These are phyloP conservation scores for Sclerospora graminicola DNA, from an alignment of 352 stramenopile species.

Conservation along the genomic window DNA sequence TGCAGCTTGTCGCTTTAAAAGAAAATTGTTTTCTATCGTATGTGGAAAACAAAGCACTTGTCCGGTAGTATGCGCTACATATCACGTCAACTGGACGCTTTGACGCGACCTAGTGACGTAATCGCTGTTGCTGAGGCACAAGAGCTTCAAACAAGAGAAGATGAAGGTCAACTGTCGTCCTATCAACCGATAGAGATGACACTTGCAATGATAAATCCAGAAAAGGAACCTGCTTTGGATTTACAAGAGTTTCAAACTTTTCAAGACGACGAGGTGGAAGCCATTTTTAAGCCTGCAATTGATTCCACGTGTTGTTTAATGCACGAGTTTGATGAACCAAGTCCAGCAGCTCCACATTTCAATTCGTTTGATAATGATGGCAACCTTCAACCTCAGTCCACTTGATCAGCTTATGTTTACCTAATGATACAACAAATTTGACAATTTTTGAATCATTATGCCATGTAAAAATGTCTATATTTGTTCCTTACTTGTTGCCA, in stretches of 20 bases:
- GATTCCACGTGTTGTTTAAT: too few relatives aligned
- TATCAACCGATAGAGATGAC: background rate
- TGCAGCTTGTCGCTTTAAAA: too few relatives aligned
- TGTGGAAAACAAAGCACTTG: too few relatives aligned
- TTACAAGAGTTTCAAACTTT: too few relatives aligned
- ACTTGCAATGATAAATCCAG: slow-evolving; percentile 2
- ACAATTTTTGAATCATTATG: too few relatives aligned
- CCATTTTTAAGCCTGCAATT: slow-evolving; percentile 1
- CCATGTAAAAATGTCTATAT: too few relatives aligned
- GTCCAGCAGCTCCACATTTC: slow-evolving; percentile 12
- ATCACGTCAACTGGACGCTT: slow-evolving; percentile 26
- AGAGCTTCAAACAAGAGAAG: slow-evolving; percentile 11
- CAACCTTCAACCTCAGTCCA: slow-evolving; percentile 12
- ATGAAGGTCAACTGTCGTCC: slow-evolving; percentile 4
- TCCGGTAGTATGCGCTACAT: slow-evolving; percentile 43
- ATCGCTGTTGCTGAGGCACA: slow-evolving; percentile 19
- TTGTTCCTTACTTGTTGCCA: slow-evolving; percentile 2
- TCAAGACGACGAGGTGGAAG: background rate
- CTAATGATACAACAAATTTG: too few relatives aligned
- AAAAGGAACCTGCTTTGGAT: slow-evolving; percentile 7
- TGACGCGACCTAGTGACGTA: slow-evolving; percentile 33
- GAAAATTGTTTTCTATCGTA: too few relatives aligned
- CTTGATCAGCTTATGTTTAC: too few relatives aligned
- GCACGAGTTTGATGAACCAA: too few relatives aligned
- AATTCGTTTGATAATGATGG: slow-evolving; percentile 22